A percentile compares a stretch with the other conserved stretches of the same genome.
These are phyloP conservation scores for Bretschneidera sinensis DNA, from an alignment of 345 rosid genomes.

Conservation along the genomic window DNA sequence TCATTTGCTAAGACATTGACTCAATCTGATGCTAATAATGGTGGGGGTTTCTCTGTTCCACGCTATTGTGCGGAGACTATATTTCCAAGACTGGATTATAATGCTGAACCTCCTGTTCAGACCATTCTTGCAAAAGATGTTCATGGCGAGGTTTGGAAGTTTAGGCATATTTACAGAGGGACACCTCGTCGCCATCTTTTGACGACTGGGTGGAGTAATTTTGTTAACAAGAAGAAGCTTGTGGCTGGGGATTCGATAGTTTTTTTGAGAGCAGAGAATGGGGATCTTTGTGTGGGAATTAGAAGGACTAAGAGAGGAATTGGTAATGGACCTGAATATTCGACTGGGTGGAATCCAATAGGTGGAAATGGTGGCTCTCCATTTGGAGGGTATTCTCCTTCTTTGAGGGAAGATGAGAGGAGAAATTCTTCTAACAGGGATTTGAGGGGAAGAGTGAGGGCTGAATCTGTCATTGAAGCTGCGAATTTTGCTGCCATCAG, in stretches of 20 bases:
- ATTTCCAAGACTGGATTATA: constrained; percentile 79
- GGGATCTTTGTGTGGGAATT: constrained; percentile 92
- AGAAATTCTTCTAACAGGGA: constrained; percentile 31
- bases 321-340: constrained; percentile 57
- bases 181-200: constrained; percentile 93
- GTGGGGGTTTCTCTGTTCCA: constrained; percentile 98
- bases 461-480: constrained; percentile 74
- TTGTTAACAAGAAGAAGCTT: constrained; percentile 96
- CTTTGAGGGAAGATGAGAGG: constrained; percentile 53
- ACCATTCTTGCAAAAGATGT: constrained; percentile 88
- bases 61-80: constrained; percentile 97
- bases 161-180: constrained; percentile 93
- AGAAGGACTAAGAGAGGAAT: constrained; percentile 81
- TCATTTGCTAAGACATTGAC: constrained; percentile 95
- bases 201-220: constrained; percentile 98
- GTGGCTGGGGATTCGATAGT: constrained; percentile 95
- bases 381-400: constrained; percentile 41
- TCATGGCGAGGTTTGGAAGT: constrained; percentile 84
- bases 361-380: constrained; percentile 45
- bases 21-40: constrained; percentile 96
- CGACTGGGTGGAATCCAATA: constrained; percentile 63
- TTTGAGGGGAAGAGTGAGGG: constrained; percentile 47
- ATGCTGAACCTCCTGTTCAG: constrained; percentile 94
- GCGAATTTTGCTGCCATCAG: constrained; percentile 58
- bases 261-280: constrained; percentile 75